Conservation (phyloP, 345 rosid species). For the Dipteronia sinensis region DNA sequence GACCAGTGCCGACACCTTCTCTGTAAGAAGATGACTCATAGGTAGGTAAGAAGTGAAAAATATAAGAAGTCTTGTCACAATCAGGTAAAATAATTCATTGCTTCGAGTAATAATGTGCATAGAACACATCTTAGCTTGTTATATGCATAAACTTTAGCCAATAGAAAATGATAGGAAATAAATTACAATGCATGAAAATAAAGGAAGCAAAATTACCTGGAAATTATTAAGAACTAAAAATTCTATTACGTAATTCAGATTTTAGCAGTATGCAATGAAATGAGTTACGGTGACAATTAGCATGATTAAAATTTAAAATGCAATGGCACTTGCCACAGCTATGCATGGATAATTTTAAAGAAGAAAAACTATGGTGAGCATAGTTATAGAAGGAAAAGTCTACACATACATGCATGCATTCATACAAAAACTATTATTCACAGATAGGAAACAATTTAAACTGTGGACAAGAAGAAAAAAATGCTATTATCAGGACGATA, state of each 20-base stretch:
- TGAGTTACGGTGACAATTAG: neutral
- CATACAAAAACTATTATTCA: neutral
- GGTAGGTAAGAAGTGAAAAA: conserved; percentile 3
- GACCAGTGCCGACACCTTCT: conserved; percentile 19
- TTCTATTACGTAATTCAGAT: neutral
- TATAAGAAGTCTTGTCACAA: neutral
- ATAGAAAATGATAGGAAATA: neutral
- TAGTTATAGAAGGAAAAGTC: neutral
- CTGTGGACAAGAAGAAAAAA: neutral
- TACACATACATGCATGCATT: neutral
- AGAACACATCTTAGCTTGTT: neutral
- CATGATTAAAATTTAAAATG: neutral
- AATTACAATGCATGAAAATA: neutral
- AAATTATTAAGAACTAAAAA: neutral
- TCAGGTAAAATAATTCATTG: conserved; percentile 14
- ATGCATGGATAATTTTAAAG: neutral
- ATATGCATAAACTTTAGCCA: neutral
- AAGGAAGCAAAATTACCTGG: neutral
- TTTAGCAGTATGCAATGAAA: neutral
- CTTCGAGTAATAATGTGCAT: neutral
- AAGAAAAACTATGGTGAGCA: neutral
- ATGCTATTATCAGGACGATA: neutral
- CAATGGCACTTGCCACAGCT: neutral
- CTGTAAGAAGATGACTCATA: conserved; percentile 28
- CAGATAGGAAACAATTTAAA: neutral